Evolutionary conservation across 225 moss, liverwort and hornwort species (phyloP).

Genomic region (Neckera pumila): DNA sequence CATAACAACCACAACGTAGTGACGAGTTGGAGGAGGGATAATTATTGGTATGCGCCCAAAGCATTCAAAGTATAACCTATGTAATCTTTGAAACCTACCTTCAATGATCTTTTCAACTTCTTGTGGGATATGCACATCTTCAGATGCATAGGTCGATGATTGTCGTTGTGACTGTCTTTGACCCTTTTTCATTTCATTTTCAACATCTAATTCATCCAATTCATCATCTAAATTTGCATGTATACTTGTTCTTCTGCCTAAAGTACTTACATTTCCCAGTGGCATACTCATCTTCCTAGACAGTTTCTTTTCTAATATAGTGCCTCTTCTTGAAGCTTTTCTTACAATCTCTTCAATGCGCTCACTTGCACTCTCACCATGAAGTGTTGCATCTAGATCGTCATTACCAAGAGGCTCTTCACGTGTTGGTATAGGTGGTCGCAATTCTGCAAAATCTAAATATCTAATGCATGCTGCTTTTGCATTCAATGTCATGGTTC

Average conservation of each 20-base stretch:
- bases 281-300: not conserved
- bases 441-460: constrained; percentile 8
- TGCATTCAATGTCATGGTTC: constrained; percentile 25
- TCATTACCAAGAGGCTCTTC: not conserved
- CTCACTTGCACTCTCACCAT: not conserved
- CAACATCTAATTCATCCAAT: constrained; percentile 1
- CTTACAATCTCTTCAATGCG: not conserved
- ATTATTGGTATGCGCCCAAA: not conserved
- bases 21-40: constrained; percentile 1
- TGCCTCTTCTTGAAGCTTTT: not conserved
- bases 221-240: constrained; percentile 25
- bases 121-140: not conserved
- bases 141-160: not conserved
- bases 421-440: not conserved
- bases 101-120: constrained; percentile 12
- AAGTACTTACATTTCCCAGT: not conserved
- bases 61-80: constrained; percentile 25
- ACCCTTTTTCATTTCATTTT: not conserved
- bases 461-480: constrained; percentile 21
- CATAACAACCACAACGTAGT: constrained; percentile 9
- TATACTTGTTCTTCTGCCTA: not conserved
- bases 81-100: constrained; percentile 20
- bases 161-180: not conserved
- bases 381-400: not conserved
- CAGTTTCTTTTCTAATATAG: not conserved